phyloP scores from a whole-genome alignment of 2,329 filamentous ascomycete genomes.

The Ophiostoma sp. region DNA sequence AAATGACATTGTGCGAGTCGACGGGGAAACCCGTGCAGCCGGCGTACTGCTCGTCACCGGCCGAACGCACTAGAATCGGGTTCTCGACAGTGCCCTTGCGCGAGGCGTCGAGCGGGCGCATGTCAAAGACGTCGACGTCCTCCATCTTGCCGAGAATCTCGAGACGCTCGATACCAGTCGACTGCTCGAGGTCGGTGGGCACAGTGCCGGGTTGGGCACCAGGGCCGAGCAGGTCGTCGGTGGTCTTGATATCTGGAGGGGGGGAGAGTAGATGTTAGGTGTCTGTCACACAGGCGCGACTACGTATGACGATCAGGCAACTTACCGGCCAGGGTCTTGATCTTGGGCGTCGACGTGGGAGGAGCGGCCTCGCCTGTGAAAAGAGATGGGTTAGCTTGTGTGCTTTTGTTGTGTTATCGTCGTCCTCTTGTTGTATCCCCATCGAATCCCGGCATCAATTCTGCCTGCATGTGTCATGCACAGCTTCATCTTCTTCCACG shows the following conservation, averaged over 20 bases:
- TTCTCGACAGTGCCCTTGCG: constrained; percentile 84
- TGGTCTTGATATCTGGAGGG: constrained; percentile 72
- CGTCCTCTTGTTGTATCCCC: neutral
- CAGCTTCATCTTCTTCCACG: neutral
- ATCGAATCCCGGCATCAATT: neutral
- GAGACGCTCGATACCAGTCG: constrained; percentile 96
- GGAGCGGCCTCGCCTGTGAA: constrained; percentile 39
- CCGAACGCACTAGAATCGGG: constrained; percentile 87
- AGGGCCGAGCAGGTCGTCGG: constrained; percentile 80
- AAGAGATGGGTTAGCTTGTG: constrained; percentile 25
- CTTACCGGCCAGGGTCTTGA: constrained; percentile 49
- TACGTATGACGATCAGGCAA: too few relatives aligned
- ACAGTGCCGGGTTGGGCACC: constrained; percentile 81
- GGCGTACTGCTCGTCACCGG: constrained; percentile 92
- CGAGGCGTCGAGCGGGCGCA: constrained; percentile 91
- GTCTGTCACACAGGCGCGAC: neutral
- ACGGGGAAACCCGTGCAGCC: constrained; percentile 94
- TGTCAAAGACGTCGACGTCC: constrained; percentile 96
- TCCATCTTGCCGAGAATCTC: constrained; percentile 99
- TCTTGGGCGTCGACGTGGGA: constrained; percentile 35
- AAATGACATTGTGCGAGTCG: constrained; percentile 87
- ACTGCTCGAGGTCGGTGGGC: constrained; percentile 91
- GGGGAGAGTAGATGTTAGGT: neutral
- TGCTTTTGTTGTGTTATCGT: neutral
- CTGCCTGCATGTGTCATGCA: neutral